Percentiles rank a stretch among this genome's conserved stretches.
These are phyloP conservation scores for Puya raimondii DNA, from an alignment of 176 grass and related monocot species.

Conservation along the genomic window DNA sequence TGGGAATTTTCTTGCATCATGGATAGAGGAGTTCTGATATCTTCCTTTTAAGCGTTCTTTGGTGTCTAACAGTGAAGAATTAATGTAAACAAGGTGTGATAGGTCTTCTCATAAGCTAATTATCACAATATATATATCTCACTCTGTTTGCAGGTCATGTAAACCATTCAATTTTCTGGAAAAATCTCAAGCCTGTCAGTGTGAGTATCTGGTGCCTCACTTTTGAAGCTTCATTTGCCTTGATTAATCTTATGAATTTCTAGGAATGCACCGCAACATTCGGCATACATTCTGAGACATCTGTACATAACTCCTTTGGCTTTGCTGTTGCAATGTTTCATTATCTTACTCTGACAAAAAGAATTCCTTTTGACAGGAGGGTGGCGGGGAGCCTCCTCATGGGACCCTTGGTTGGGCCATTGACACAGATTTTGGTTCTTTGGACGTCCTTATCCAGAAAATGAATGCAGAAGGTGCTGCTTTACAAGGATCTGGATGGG, in stretches of 20 bases:
- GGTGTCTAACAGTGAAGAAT: background rate
- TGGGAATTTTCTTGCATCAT: background rate
- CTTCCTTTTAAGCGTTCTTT: background rate
- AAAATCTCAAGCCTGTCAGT: slow-evolving; percentile 83
- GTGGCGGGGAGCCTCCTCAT: slow-evolving; percentile 82
- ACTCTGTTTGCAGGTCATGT: slow-evolving; percentile 68
- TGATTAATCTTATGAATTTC: too few relatives aligned
- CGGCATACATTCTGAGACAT: too few relatives aligned
- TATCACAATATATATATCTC: background rate
- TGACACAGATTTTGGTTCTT: slow-evolving; percentile 83
- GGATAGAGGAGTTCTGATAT: background rate
- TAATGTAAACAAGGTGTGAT: background rate
- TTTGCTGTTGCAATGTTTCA: background rate
- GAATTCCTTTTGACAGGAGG: slow-evolving; percentile 46
- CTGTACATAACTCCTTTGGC: background rate
- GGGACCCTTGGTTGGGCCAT: slow-evolving; percentile 82
- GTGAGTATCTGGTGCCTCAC: slow-evolving; percentile 26
- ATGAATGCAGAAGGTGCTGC: slow-evolving; percentile 90
- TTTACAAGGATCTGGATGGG: slow-evolving; percentile 99
- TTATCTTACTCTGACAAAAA: background rate
- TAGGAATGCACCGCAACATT: too few relatives aligned
- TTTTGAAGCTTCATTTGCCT: too few relatives aligned
- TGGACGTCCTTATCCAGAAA: slow-evolving; percentile 79
- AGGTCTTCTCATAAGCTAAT: background rate
- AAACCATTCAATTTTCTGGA: slow-evolving; percentile 98